These are phyloP conservation scores for Schwanniomyces vanrijiae DNA, from an alignment of 805 yeast species.

Conservation along the genomic window DNA sequence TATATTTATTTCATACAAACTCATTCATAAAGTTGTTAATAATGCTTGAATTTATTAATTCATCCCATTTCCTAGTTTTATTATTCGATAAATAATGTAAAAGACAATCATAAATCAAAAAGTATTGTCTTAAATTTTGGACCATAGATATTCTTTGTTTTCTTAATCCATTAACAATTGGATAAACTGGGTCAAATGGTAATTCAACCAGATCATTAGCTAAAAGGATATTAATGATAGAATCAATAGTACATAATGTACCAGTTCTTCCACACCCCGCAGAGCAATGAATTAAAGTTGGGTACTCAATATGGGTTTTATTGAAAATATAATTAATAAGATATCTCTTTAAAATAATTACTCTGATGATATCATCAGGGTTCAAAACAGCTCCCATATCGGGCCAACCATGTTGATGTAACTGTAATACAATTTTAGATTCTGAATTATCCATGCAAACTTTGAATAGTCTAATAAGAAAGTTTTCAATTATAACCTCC, in stretches of 20 bases:
- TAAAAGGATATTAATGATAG: constrained; percentile 23
- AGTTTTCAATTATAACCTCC: constrained; percentile 9
- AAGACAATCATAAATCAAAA: constrained; percentile 46
- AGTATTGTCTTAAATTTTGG: constrained; percentile 55
- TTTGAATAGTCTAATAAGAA: constrained; percentile 44
- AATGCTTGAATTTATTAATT: constrained; percentile 4
- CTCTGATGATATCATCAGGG: constrained; percentile 54
- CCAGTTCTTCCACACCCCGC: constrained; percentile 99
- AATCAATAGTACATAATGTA: constrained; percentile 48
- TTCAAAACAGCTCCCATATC: constrained; percentile 70
- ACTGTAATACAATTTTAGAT: constrained; percentile 57
- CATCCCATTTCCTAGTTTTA: constrained; percentile 7
- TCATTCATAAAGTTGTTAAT: constrained; percentile 1
- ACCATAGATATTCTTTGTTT: constrained; percentile 59
- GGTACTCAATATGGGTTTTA: constrained; percentile 25
- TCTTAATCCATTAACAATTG: constrained; percentile 47
- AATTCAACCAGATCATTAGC: constrained; percentile 10
- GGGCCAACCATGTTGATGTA: constrained; percentile 81
- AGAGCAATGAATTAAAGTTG: constrained; percentile 83
- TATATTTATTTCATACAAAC: not conserved
- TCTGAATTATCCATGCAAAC: constrained; percentile 31
- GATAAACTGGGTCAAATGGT: constrained; percentile 43
- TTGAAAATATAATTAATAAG: constrained; percentile 9
- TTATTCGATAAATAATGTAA: constrained; percentile 17
- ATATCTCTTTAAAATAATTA: constrained; percentile 32